Base-by-base conservation (phyloP, 768 basidiomycete genomes). In the Lyophyllum atratum region DNA sequence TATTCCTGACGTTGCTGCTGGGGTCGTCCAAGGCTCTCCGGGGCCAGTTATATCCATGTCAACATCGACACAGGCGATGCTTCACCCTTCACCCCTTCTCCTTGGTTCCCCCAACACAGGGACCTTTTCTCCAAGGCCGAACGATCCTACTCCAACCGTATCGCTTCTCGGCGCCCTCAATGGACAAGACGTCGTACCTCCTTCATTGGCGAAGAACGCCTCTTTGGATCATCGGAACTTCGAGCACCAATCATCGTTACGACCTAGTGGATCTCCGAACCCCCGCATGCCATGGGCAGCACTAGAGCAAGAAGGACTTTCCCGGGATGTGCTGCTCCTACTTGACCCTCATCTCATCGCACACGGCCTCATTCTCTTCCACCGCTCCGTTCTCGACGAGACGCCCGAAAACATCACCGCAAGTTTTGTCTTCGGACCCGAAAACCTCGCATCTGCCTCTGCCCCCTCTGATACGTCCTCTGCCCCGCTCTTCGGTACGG, bases 271-370 rank as follows among this genome's bases (percentile, higher is more conserved):
- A 21, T 24, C 58, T 8, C 52, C 57, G 6, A 62, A 47, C 17
- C 45, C 53, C 43, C 64, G 65, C 17, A 74, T 74, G 29, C 74
- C 86, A 3, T 85, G 85, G 79, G 64, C 72, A 1, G 74, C 77
- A 19, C 74, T 92, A 12, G 78, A 85, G 11, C 77, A 79, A 44
- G 86, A 87, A 58, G 90, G 90, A 0, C 76, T 93, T 12, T 85
- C 89, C 12, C 76, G 85, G 17, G 86, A 88, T 25, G 75, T 88
- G 7, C 76, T 93, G 45, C 76, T 87, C 12, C 64, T 76, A 17
- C 72, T 90, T n/a, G 89, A 91, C 59, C 80, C 82, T 5, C 74
- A 80, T 50, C 59, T 86, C 17, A 68, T 93, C 22, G 86, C 89
- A 1, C 75, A 76, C 49, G 89, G 89, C 68, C 72, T 94, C 58